Base-by-base conservation (phyloP, 352 stramenopile genomes). In the Nothophytophthora sp. region DNA sequence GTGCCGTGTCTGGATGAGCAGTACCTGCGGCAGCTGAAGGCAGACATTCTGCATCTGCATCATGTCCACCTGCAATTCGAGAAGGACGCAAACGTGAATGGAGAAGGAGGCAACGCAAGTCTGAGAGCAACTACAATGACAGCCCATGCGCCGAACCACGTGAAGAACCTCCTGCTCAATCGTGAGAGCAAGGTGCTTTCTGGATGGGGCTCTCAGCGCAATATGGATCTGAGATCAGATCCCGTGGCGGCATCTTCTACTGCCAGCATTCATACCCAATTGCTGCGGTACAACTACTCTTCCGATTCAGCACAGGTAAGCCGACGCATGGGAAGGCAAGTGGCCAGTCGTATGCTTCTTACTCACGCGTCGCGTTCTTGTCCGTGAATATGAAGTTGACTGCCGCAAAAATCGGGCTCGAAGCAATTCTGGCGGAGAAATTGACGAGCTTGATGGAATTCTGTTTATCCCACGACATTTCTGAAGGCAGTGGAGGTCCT, bases 151-250 rank as follows among this genome's bases (percentile, higher is more conserved):
- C 63, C 71, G 42, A 77, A 67, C 19, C 77, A 86, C 36, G 63
- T 86, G 18, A 86, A 86, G 41, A 77, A 83, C 23, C 41, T 88
- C n/a, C 59, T 80, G 15, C 73, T 47, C n/a, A 76, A 86, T n/a
- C 73, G 77, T 1, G 70, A 86, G 22, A 66, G 45, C 15, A 63
- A 68, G 11, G 13, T 45, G 29, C 50, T 40, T 24, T 35, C 36
- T 37, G 54, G 48, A 7, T 67, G 63, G 50, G 40, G 19, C 34
- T 59, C 25, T 18, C 29, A 38, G 15, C 25, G 23, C n/a, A 52
- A 43, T n/a, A 30, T 48, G 18, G 38, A 50, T 8, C 11, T 45
- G 7, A 50, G 25, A 25, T 18, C 20, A 50, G 13, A 49, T 34
- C 22, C 27, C 36, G 39, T 16, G 13, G 20, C 35, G 32, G 41